Conservation (phyloP, 768 basidiomycete genomes). For the Boletus bicolor region DNA sequence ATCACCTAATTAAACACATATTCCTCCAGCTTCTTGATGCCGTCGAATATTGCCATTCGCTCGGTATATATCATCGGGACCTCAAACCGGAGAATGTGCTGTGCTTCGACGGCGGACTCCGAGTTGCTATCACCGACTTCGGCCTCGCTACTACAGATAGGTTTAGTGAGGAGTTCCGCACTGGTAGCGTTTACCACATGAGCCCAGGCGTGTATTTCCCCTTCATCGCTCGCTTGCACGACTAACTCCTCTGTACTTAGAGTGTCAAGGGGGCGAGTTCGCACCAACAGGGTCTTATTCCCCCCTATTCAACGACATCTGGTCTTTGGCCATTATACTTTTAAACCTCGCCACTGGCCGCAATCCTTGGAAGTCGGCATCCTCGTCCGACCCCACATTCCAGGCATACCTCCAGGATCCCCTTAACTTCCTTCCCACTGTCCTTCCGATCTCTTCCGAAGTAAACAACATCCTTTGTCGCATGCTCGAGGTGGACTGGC, state of each 20-base stretch:
- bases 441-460: conserved; percentile 75
- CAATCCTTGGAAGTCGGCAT: conserved; percentile 95
- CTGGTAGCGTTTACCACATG: conserved; percentile 99
- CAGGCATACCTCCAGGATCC: conserved; percentile 81
- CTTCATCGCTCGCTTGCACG: conserved; percentile 6
- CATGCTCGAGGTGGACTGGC: conserved; percentile 72
- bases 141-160: conserved; percentile 89
- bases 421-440: conserved; percentile 73
- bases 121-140: conserved; percentile 90
- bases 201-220: conserved; percentile 66
- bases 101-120: conserved; percentile 73
- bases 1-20: conserved; percentile 79
- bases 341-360: conserved; percentile 93
- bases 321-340: conserved; percentile 95
- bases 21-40: conserved; percentile 94
- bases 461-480: conserved; percentile 72
- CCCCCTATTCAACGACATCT: conserved; percentile 88
- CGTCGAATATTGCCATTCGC: conserved; percentile 87
- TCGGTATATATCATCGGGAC: conserved; percentile 94
- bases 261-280: conserved; percentile 78
- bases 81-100: conserved; percentile 96
- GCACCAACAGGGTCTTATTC: conserved; percentile 69
- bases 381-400: conserved; percentile 80
- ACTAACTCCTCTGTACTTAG: conserved; percentile 41
- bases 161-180: conserved; percentile 83